Conservation (phyloP, 257 asterid genomes). For the Apocynum venetum region DNA sequence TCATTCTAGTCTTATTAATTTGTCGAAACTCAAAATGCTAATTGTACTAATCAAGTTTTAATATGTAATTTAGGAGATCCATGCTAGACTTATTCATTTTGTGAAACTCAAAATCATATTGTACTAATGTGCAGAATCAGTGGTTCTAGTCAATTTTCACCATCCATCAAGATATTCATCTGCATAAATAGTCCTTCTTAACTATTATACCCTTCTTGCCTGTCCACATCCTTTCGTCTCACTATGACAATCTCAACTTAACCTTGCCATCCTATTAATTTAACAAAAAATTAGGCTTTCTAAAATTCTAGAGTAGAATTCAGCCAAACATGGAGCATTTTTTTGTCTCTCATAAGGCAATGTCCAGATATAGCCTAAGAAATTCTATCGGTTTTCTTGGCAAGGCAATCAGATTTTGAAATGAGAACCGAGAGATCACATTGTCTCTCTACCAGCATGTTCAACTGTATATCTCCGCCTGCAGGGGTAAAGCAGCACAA, state of each 20-base stretch:
- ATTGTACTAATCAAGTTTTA: neutral
- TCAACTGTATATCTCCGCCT: neutral
- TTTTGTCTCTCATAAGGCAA: neutral
- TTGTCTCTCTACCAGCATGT: neutral
- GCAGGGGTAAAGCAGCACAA: neutral
- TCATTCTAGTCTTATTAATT: neutral
- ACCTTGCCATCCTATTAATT: neutral
- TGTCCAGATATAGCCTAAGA: neutral
- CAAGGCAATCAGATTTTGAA: neutral
- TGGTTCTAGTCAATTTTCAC: neutral
- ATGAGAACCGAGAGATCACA: neutral
- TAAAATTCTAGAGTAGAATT: neutral
- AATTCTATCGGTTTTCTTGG: neutral
- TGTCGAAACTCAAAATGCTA: neutral
- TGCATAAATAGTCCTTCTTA: neutral
- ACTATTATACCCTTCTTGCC: neutral
- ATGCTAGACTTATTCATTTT: neutral
- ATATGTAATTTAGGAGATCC: neutral
- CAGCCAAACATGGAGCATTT: neutral
- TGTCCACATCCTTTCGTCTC: neutral
- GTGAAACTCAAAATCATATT: neutral
- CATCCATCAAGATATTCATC: neutral
- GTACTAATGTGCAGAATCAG: neutral
- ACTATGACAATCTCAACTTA: neutral
- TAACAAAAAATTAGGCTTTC: neutral